Evolutionary conservation across 2,329 filamentous ascomycete species (phyloP), one percentile per base, ranked within the genome.

Genomic region (Pyricularia sp.): DNA sequence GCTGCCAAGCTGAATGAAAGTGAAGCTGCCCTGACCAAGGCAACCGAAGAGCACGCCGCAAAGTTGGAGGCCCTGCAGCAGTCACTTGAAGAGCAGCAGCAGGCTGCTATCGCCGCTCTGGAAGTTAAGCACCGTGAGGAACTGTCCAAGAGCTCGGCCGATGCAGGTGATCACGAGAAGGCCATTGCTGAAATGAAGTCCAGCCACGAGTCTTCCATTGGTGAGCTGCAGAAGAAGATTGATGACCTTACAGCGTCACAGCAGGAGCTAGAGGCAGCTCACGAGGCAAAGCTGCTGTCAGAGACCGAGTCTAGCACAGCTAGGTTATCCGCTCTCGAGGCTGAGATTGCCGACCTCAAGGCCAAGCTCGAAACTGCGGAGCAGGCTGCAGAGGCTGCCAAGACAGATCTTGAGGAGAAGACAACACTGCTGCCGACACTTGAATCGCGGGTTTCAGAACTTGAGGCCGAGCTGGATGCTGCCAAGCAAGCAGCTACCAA

Each of bases 211-310:
- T 70, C 76, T 12, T 73, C 76, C 3, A 70, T 79, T 33, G 76
- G 76, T 28, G 79, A 80, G 24, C 73, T 87, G 60, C 80, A 86
- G 72, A 79, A 77, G 70, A 81, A 83, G 73, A 77, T 88, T 35
- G 79, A 84, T 24, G 79, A 82, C 55, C 72, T 86, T 64, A 76
- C 77, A 1, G 75, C 78, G 1, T 79, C 80, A 2, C 80, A 80
- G 63, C 72, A 73, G n/a, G 73, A 75, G 4, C 70, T 82, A 7
- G 78, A 81, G 70, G 73, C 75, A 28, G 77, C 78, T 13, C 79
- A 77, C 68, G 76, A 78, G 63, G 75, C 78, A 53, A 79, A 77
- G 69, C 66, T 78, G 28, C 78, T 80, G 63, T 75, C 74, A 26
- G 79, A 81, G 65, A 73, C 76, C 40, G 76, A 80, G 61, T 78